Percentiles rank a stretch among this genome's conserved stretches.
Evolutionary conservation across 2,329 filamentous ascomycete genomes (phyloP).

Genomic region (Didymella pinodella): DNA sequence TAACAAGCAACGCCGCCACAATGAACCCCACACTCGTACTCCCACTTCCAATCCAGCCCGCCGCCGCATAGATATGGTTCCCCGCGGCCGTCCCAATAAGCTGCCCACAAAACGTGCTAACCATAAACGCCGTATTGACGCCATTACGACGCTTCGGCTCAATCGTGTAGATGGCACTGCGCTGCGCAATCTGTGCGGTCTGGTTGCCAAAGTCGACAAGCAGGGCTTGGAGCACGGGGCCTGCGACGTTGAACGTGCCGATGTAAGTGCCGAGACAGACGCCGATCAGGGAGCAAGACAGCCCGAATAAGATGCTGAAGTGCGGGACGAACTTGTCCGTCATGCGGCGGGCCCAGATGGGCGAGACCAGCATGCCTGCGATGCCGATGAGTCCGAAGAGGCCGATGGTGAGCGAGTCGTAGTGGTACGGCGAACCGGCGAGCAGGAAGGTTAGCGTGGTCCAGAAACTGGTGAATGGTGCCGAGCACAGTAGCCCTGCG

Average conservation of each 20-base stretch:
- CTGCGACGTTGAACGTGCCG: conserved; percentile 71
- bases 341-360: conserved; percentile 73
- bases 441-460: conserved; percentile 83
- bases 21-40: conserved; percentile 65
- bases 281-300: conserved; percentile 66
- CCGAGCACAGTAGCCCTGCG: conserved; percentile 68
- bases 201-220: conserved; percentile 76
- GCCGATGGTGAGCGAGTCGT: conserved; percentile 72
- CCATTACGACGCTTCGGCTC: conserved; percentile 76
- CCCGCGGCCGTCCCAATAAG: conserved; percentile 68
- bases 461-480: conserved; percentile 73
- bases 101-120: conserved; percentile 77
- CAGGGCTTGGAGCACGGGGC: conserved; percentile 75
- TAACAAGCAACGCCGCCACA: conserved; percentile 57
- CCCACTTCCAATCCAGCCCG: conserved; percentile 65
- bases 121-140: conserved; percentile 85
- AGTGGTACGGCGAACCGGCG: conserved; percentile 72
- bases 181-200: conserved; percentile 76
- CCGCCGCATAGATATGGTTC: conserved; percentile 63
- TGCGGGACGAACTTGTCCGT: conserved; percentile 75
- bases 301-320: conserved; percentile 70
- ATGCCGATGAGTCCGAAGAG: conserved; percentile 82
- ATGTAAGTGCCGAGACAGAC: conserved; percentile 73
- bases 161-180: conserved; percentile 73
- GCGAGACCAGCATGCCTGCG: conserved; percentile 70